Conservation (phyloP, 352 stramenopile genomes). For the Pythium vanterpoolii region DNA sequence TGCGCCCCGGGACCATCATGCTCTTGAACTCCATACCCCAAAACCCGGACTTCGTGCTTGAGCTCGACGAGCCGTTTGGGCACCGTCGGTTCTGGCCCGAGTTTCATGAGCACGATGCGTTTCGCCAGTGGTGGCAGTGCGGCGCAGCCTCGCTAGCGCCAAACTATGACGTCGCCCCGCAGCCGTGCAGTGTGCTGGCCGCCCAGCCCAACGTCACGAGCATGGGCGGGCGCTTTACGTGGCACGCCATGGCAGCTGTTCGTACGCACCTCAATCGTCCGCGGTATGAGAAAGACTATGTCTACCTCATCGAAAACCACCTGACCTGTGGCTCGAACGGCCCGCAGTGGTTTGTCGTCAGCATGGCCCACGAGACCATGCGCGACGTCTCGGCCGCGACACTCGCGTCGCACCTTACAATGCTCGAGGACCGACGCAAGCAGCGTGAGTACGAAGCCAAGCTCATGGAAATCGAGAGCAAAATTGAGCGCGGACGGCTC, state of each 20-base stretch:
- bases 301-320: conserved; percentile 51
- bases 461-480: conserved; percentile 60
- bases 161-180: conserved; percentile 42
- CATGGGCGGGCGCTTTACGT: conserved; percentile 61
- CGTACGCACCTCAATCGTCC: conserved; percentile 33
- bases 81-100: conserved; percentile 55
- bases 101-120: conserved; percentile 34
- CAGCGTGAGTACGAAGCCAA: conserved; percentile 54
- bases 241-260: conserved; percentile 46
- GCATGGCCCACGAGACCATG: conserved; percentile 57
- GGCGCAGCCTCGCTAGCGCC: conserved; percentile 24
- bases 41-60: conserved; percentile 35
- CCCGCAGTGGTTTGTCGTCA: conserved; percentile 42
- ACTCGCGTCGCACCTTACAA: conserved; percentile 39
- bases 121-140: conserved; percentile 45
- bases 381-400: conserved; percentile 39
- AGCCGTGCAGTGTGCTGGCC: conserved; percentile 44
- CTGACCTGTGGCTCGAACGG: conserved; percentile 36
- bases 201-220: conserved; percentile 55
- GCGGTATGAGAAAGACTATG: conserved; percentile 50
- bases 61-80: conserved; percentile 32
- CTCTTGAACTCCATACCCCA: conserved; percentile 40
- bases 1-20: conserved; percentile 50
- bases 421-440: conserved; percentile 37
- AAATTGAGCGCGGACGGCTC: conserved; percentile 52